Evolutionary conservation across 345 rosid genomes (phyloP), one percentile per base, ranked within the genome.

Genomic region (Abelmoschus esculentus): DNA sequence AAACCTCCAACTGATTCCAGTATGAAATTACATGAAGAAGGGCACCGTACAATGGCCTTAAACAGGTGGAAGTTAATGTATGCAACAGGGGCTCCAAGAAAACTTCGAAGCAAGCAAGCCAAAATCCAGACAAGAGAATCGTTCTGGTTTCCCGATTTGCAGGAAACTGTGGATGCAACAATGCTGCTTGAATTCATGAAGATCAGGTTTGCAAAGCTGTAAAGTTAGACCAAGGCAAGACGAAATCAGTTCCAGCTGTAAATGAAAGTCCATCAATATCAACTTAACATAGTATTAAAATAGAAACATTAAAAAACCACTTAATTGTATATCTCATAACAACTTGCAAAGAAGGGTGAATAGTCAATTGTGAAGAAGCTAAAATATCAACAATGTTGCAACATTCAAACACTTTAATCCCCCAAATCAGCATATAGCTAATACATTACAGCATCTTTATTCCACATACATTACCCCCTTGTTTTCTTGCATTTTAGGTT

Each of bases 111-210:
- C 31, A 80, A 72, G 81, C 85, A 82, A 71, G 76, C 82, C 58
- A 84, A 77, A 70, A 80, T 78, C 87, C 82, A 82, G 83, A 77
- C 78, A 67, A 82, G 78, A 75, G 74, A 76, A 75, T 15, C n/a
- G 71, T 50, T 80, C 77, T 82, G 82, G 88, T 82, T 84, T 82
- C 86, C 86, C 82, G 71, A 84, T 62, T 76, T 76, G 88, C 86
- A 84, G 88, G 88, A 84, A 84, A 82, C 88, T 44, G 81, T 72
- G 60, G 77, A 78, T 80, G 81, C 75, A 73, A 73, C 86, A 80
- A 80, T 47, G 74, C 78, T 74, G 70, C 66, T 84, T 78, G 87
- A 80, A 82, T 74, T 84, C 85, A 82, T 84, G 77, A 82, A 44
- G 54, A 70, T 69, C 68, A 73, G 47, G 70, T 46, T 67, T 31